Conservation (phyloP, 108 stramenopile species). For the Nitzschia sp. region DNA sequence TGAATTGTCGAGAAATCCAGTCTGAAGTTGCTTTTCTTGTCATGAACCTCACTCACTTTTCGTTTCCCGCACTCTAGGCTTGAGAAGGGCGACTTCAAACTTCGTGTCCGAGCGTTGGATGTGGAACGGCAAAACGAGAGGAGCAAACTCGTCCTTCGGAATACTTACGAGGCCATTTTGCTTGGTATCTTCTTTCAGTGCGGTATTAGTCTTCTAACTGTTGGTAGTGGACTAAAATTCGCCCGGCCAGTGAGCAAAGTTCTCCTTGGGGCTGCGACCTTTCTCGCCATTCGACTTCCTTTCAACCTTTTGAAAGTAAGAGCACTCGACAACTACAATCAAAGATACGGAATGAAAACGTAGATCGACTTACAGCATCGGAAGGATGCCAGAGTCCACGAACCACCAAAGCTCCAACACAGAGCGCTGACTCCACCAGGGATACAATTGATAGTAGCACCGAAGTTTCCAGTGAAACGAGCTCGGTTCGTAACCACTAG, state of each 20-base stretch:
- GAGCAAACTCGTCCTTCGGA: constrained; percentile 81
- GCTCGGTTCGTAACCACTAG: too few relatives aligned
- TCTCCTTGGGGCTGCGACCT: constrained; percentile 61
- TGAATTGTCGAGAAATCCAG: too few relatives aligned
- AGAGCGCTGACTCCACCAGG: too few relatives aligned
- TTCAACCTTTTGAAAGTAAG: constrained; percentile 65
- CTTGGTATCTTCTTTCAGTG: constrained; percentile 74
- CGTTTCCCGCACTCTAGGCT: too few relatives aligned
- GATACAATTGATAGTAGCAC: too few relatives aligned
- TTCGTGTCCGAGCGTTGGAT: constrained; percentile 90
- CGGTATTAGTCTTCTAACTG: constrained; percentile 55
- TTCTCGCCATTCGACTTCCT: constrained; percentile 68
- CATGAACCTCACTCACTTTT: too few relatives aligned
- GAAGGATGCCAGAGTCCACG: too few relatives aligned
- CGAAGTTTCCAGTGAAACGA: too few relatives aligned
- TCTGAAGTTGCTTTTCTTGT: too few relatives aligned
- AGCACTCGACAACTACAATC: constrained; percentile 82
- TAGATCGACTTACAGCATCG: constrained; percentile 10
- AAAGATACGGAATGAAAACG: constrained; percentile 65
- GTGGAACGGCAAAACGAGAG: constrained; percentile 87
- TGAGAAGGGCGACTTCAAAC: constrained; percentile 93
- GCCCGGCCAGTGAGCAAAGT: constrained; percentile 45
- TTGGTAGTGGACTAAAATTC: constrained; percentile 53
- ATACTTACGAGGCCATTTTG: constrained; percentile 74
- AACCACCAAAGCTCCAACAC: too few relatives aligned